phyloP scores from a whole-genome alignment of 805 yeast species.

The Metschnikowia reukaufii region DNA sequence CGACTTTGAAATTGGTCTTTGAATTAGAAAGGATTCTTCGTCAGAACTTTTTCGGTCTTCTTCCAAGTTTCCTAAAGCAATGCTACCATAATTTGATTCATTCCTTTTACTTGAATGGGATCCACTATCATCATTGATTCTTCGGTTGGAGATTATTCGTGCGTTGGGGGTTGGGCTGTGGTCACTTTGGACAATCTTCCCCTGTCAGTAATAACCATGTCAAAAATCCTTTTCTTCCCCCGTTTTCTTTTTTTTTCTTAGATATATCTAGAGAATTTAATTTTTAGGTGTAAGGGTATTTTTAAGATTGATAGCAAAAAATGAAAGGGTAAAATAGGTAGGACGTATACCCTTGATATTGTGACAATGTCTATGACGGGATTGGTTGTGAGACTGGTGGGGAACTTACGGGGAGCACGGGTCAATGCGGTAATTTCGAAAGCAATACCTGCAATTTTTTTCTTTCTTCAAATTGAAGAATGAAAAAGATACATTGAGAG shows the following conservation, averaged over 20 bases:
- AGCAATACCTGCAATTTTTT: background rate
- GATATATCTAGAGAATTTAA: background rate
- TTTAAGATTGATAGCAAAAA: background rate
- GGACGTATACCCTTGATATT: background rate
- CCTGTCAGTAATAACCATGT: background rate
- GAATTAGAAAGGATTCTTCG: slow-evolving; percentile 9
- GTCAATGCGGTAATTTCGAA: background rate
- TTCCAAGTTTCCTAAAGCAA: background rate
- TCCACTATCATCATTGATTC: slow-evolving; percentile 16
- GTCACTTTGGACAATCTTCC: slow-evolving; percentile 3
- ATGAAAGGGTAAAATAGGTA: background rate
- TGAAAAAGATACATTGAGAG: background rate
- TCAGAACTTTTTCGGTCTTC: slow-evolving; percentile 11
- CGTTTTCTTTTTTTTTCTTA: background rate
- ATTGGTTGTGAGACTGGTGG: background rate
- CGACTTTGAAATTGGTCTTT: background rate
- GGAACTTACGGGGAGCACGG: background rate
- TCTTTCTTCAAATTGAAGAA: background rate
- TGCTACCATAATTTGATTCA: background rate
- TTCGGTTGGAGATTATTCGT: slow-evolving; percentile 22
- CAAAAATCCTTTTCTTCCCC: background rate
- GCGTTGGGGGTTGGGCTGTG: slow-evolving; percentile 15
- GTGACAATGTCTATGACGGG: background rate
- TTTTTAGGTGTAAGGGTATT: background rate
- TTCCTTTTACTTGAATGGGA: slow-evolving; percentile 1